Evolutionary conservation across 1,284 basidiomycete genomes (phyloP).

Genomic region (Tetrapyrgos nigripes): DNA sequence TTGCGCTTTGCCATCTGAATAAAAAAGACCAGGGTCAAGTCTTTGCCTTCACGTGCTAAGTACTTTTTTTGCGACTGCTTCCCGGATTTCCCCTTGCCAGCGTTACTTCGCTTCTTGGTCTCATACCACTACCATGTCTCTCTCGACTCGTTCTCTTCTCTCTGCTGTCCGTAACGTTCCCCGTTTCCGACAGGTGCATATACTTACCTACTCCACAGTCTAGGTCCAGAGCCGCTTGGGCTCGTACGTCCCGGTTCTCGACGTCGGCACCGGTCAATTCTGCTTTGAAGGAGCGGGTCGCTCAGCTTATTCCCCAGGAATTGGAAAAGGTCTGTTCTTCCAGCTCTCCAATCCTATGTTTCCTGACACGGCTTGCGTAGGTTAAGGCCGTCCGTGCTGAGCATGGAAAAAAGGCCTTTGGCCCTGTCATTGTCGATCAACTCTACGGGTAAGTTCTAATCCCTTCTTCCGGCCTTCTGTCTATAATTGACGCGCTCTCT

Average conservation of each 20-base stretch:
- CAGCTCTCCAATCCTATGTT: not conserved
- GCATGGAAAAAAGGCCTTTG: constrained; percentile 91
- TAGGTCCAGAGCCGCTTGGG: constrained; percentile 49
- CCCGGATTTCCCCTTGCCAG: too few species aligned
- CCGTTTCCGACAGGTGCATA: constrained; percentile 20
- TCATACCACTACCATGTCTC: constrained; percentile 19
- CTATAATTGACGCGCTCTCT: constrained; percentile 7
- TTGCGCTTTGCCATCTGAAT: constrained; percentile 56
- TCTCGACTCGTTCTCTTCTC: constrained; percentile 46
- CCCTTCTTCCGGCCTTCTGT: not conserved
- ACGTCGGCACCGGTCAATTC: constrained; percentile 73
- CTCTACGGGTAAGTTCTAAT: constrained; percentile 79
- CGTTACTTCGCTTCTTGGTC: not conserved
- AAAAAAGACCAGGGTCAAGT: not conserved
- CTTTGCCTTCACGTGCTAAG: too few species aligned
- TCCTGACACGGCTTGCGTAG: constrained; percentile 44
- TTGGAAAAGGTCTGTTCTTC: constrained; percentile 75
- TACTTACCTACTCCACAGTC: constrained; percentile 41
- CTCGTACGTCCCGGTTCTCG: constrained; percentile 59
- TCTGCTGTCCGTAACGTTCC: constrained; percentile 48
- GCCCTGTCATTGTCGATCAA: constrained; percentile 90
- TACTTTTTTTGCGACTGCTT: too few species aligned
- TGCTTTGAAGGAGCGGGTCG: constrained; percentile 89
- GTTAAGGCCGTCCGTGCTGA: constrained; percentile 84
- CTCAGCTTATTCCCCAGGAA: constrained; percentile 90